Conservation (phyloP, 169 alveolate genomes). For the Plasmodium cynomolgi region DNA sequence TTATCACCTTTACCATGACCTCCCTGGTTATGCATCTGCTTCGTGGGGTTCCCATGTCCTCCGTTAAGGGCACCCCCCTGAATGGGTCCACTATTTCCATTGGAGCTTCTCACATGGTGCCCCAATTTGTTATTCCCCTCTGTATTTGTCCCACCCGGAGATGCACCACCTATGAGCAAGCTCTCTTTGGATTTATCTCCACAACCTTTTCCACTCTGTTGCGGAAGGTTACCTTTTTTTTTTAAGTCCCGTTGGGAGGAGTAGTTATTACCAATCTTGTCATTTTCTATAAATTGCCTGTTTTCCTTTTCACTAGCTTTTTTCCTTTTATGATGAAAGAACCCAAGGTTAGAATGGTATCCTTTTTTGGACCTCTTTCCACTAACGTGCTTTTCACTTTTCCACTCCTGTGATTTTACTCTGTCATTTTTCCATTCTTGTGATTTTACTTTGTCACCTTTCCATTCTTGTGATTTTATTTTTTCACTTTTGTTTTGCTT, state of each 20-base stretch:
- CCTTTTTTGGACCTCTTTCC: slow-evolving; percentile 14
- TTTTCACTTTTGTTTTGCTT: slow-evolving; percentile 20
- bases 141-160: background rate
- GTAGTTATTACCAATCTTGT: slow-evolving; percentile 6
- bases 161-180: background rate
- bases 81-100: background rate
- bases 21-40: background rate
- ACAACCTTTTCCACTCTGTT: background rate
- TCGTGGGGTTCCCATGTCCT: background rate
- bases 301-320: slow-evolving; percentile 9
- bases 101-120: background rate
- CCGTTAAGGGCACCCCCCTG: background rate
- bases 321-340: slow-evolving; percentile 26
- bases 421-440: too few species aligned
- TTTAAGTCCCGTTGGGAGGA: slow-evolving; percentile 13
- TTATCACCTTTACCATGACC: background rate
- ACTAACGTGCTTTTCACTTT: too few species aligned
- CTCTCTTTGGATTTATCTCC: background rate
- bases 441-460: slow-evolving; percentile 17
- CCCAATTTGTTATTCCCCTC: background rate
- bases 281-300: slow-evolving; percentile 2
- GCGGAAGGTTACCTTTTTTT: background rate
- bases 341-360: background rate
- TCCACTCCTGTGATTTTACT: too few species aligned
- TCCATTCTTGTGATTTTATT: slow-evolving; percentile 18